These are phyloP conservation scores for Cordia subcordata DNA, from an alignment of 257 asterid genomes.

Conservation along the genomic window DNA sequence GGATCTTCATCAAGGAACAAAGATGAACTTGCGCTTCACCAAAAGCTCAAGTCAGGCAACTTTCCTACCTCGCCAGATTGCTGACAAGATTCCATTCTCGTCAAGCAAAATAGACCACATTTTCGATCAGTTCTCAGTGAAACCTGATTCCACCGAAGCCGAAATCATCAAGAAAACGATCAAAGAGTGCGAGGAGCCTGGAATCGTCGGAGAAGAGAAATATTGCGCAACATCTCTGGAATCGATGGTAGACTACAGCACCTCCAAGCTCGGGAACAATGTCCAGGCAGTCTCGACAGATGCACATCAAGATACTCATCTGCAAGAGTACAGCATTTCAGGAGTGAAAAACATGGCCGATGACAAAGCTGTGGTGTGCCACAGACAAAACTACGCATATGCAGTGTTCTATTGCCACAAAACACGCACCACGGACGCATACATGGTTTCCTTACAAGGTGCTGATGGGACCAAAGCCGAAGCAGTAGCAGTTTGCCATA, in stretches of 20 bases:
- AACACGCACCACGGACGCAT: constrained; percentile 43
- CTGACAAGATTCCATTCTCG: constrained; percentile 69
- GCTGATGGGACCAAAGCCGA: constrained; percentile 55
- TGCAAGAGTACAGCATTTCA: constrained; percentile 32
- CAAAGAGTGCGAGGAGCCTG: constrained; percentile 54
- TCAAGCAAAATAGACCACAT: constrained; percentile 49
- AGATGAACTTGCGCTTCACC: constrained; percentile 47
- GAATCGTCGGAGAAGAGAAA: constrained; percentile 53
- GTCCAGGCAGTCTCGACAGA: constrained; percentile 54
- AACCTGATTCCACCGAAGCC: constrained; percentile 48
- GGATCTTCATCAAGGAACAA: constrained; percentile 49
- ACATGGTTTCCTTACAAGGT: constrained; percentile 47
- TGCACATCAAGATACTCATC: constrained; percentile 19
- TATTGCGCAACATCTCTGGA: constrained; percentile 77
- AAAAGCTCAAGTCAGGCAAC: constrained; percentile 18
- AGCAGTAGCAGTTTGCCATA: constrained; percentile 79
- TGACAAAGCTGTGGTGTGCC: constrained; percentile 55
- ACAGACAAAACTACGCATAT: constrained; percentile 54
- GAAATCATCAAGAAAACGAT: constrained; percentile 49
- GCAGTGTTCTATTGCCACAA: constrained; percentile 85
- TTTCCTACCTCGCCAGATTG: constrained; percentile 52
- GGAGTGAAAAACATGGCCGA: constrained; percentile 33
- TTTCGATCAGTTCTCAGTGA: constrained; percentile 31
- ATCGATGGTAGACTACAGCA: constrained; percentile 75
- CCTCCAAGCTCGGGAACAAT: constrained; percentile 50